Conservation (phyloP, 805 yeast species). For the Metschnikowia bowlesiae region DNA sequence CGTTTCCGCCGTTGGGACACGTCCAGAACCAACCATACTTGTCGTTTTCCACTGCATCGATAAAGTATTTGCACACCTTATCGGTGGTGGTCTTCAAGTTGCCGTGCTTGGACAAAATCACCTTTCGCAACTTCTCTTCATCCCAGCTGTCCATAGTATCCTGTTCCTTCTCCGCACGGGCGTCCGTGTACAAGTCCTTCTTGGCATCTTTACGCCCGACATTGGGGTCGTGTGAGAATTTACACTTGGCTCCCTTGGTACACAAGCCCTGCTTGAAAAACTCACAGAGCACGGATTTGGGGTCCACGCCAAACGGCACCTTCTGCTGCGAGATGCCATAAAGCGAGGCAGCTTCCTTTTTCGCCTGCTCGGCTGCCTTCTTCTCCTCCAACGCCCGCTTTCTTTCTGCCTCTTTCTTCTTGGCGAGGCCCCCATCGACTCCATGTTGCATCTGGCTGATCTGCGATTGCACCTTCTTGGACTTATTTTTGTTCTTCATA, state of each 20-base stretch:
- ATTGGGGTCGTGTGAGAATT: constrained; percentile 84
- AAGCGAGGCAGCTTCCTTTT: constrained; percentile 77
- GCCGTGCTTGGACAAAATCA: constrained; percentile 88
- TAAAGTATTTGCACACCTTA: constrained; percentile 87
- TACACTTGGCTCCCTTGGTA: constrained; percentile 80
- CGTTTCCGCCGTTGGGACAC: constrained; percentile 91
- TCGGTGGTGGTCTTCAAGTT: constrained; percentile 93
- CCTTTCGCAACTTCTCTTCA: constrained; percentile 86
- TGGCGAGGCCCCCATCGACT: constrained; percentile 47
- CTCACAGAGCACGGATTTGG: constrained; percentile 88
- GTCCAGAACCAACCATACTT: constrained; percentile 99
- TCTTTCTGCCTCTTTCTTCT: constrained; percentile 71
- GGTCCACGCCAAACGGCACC: constrained; percentile 96
- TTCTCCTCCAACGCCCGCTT: constrained; percentile 69
- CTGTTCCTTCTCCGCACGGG: constrained; percentile 61
- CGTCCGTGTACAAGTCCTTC: constrained; percentile 90
- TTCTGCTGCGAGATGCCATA: constrained; percentile 73
- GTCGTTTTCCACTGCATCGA: constrained; percentile 95
- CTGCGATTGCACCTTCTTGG: constrained; percentile 76
- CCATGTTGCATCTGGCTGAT: constrained; percentile 40
- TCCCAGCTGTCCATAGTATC: constrained; percentile 98
- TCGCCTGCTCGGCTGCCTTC: constrained; percentile 87
- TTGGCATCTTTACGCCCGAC: constrained; percentile 85
- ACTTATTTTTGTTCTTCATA: constrained; percentile 89
- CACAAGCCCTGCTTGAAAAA: constrained; percentile 84